phyloP scores from a whole-genome alignment of 345 rosid species.

The Viola odorata region DNA sequence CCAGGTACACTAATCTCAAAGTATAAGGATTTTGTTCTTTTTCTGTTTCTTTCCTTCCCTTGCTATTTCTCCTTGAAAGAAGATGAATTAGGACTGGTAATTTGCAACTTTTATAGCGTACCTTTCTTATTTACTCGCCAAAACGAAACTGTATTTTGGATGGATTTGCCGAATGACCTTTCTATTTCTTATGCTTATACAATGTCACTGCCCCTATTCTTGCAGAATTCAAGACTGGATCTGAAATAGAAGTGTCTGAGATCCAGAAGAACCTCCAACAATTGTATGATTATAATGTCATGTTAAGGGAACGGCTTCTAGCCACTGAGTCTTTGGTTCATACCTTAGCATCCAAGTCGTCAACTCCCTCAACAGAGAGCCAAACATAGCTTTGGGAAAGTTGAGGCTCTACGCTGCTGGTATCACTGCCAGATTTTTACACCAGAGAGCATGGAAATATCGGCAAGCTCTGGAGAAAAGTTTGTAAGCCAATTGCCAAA shows the following conservation, averaged over 20 bases:
- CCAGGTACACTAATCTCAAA: slow-evolving; percentile 34
- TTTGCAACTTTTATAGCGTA: background rate
- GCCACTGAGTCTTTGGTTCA: slow-evolving; percentile 38
- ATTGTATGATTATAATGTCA: slow-evolving; percentile 65
- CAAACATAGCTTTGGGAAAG: background rate
- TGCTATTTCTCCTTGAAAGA: background rate
- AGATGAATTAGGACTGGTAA: background rate
- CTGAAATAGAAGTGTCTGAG: slow-evolving; percentile 51
- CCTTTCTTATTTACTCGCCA: background rate
- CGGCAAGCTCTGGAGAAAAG: no score
- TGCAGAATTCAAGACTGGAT: slow-evolving; percentile 58
- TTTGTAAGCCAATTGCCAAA: no score
- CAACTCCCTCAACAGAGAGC: background rate
- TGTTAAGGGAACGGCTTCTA: slow-evolving; percentile 58
- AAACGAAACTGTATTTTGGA: background rate
- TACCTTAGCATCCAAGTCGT: slow-evolving; percentile 10
- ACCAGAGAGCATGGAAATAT: no score
- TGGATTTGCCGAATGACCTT: background rate
- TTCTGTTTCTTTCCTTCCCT: background rate
- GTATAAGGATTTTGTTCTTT: background rate
- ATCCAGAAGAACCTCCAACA: slow-evolving; percentile 53
- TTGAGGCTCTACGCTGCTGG: background rate
- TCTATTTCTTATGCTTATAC: background rate
- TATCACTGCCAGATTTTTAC: no score
- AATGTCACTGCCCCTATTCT: background rate